Percentiles rank a stretch among this genome's conserved stretches.
phyloP scores from a whole-genome alignment of 2,329 filamentous ascomycete species.

The Rutstroemia sp. region DNA sequence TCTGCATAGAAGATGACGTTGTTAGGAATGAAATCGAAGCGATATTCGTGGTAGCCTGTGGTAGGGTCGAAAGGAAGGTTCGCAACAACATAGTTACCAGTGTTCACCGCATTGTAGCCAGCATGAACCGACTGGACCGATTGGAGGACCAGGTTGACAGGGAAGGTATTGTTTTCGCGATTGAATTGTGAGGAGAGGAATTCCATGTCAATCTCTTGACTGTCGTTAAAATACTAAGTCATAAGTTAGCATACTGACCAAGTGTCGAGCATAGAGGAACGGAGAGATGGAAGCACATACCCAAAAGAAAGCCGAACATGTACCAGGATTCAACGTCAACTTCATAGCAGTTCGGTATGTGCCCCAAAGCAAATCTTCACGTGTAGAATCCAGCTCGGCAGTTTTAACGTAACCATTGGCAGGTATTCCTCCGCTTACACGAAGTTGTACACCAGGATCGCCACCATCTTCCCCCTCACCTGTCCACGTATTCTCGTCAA shows the following conservation, averaged over 20 bases:
- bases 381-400: conserved; percentile 55
- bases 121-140: conserved; percentile 49
- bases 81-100: conserved; percentile 48
- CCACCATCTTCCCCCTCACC: conserved; percentile 38
- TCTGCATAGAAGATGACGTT: conserved; percentile 65
- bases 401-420: conserved; percentile 47
- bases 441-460: conserved; percentile 48
- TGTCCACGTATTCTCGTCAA: conserved; percentile 34
- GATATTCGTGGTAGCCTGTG: conserved; percentile 65
- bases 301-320: conserved; percentile 77
- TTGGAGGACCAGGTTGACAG: conserved; percentile 70
- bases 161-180: conserved; percentile 40
- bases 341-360: conserved; percentile 59
- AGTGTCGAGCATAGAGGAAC: background rate
- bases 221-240: conserved; percentile 65
- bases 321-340: conserved; percentile 42
- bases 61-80: conserved; percentile 61
- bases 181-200: conserved; percentile 64
- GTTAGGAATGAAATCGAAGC: conserved; percentile 63
- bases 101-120: conserved; percentile 56
- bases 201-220: conserved; percentile 75
- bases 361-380: conserved; percentile 60
- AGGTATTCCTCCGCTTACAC: conserved; percentile 39
- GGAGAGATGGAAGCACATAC: conserved; percentile 34
- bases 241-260: conserved; percentile 1